Evolutionary conservation across 352 stramenopile genomes (phyloP), one percentile per base, ranked within the genome.

Genomic region (Globisporangium iwayamae): DNA sequence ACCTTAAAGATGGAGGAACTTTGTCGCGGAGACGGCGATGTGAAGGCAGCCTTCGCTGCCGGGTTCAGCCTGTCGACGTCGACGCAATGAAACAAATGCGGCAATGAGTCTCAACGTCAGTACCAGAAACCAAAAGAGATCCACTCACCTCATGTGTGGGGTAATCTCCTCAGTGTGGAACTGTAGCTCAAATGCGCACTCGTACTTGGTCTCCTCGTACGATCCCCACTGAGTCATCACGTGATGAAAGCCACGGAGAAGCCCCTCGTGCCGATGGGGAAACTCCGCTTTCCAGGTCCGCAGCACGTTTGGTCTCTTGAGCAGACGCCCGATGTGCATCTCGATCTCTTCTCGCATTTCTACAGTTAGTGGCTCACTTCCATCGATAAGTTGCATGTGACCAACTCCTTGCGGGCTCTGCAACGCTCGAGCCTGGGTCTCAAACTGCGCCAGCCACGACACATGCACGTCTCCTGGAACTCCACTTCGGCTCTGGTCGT

Each of bases 131-230:
- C 25, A 28, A 28, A 28, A 28, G 25, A 2, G 9, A 30, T 38
- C 30, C 14, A 13, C 45, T 32, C 14, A 62, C 56, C 56, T 39
- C 56, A 62, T 22, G 32, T 54, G 20, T 4, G 5, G 14, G 0
- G 52, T 11, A 2, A 52, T 2, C 7, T 0, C 5, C 4, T 62
- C 56, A 14, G 43, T 45, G 14, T 62, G 43, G 3, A 62, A 18
- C 25, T 62, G 41, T 13, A 62, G 14, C 38, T 50, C 43, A 39
- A 62, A 62, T 4, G 43, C 41, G 28, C 56, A 16, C 32, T 62
- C 56, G n/a, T 43, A 39, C 30, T 62, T 62, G n/a, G 43, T 46
- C 46, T 62, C 56, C 3, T 62, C 56, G 56, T 54, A 46, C 14
- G 55, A 22, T n/a, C 32, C 8, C 56, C 56, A 62, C 14, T 41